Conservation (phyloP, 768 basidiomycete genomes). For the Astraeus odoratus region DNA sequence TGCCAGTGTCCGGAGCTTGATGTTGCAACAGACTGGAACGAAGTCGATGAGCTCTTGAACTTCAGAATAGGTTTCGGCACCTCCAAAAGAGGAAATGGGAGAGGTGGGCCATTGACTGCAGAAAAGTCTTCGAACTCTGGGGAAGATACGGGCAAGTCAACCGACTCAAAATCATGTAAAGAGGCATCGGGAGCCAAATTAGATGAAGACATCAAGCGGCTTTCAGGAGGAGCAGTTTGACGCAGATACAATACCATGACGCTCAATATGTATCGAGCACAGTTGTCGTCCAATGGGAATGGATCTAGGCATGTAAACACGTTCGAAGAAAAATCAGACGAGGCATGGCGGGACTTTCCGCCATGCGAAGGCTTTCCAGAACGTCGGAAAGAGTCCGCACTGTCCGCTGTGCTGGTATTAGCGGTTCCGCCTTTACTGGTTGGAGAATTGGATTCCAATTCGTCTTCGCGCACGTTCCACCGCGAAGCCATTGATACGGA, state of each 20-base stretch:
- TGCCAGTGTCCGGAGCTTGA: slow-evolving; percentile 21
- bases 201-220: slow-evolving; percentile 51
- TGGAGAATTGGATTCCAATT: slow-evolving; percentile 37
- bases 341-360: slow-evolving; percentile 30
- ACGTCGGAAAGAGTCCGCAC: slow-evolving; percentile 31
- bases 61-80: slow-evolving; percentile 23
- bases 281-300: slow-evolving; percentile 70
- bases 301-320: slow-evolving; percentile 53
- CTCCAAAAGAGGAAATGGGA: slow-evolving; percentile 39
- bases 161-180: slow-evolving; percentile 66
- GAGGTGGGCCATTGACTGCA: slow-evolving; percentile 13
- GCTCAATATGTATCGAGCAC: slow-evolving; percentile 74
- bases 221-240: slow-evolving; percentile 54
- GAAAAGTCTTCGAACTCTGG: slow-evolving; percentile 14
- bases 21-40: slow-evolving; percentile 34
- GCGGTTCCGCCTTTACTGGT: slow-evolving; percentile 31
- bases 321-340: slow-evolving; percentile 35
- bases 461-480: slow-evolving; percentile 46
- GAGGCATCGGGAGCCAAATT: slow-evolving; percentile 54
- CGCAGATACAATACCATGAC: slow-evolving; percentile 80
- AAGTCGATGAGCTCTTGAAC: slow-evolving; percentile 33
- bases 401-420: slow-evolving; percentile 23
- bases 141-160: slow-evolving; percentile 32
- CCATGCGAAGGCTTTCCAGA: slow-evolving; percentile 19
- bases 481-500: slow-evolving; percentile 72